phyloP scores from a whole-genome alignment of 1,284 basidiomycete species.

The Afroboletus lepidellus region DNA sequence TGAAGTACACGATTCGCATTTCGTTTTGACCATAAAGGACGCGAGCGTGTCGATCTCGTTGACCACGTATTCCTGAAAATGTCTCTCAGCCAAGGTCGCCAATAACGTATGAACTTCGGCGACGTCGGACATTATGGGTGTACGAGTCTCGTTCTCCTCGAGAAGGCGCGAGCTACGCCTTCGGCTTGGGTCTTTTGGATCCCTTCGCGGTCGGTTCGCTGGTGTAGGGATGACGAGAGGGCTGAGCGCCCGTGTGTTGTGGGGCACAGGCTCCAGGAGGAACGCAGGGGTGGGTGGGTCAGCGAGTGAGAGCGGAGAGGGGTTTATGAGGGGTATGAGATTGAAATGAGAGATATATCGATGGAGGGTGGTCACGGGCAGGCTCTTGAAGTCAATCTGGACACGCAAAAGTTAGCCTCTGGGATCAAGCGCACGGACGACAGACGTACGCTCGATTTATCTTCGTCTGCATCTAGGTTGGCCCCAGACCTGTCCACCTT shows the following conservation, averaged over 20 bases:
- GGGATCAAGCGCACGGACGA: background rate
- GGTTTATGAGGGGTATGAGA: constrained; percentile 64
- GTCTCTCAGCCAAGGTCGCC: constrained; percentile 64
- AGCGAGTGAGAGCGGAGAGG: constrained; percentile 60
- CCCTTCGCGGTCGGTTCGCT: constrained; percentile 67
- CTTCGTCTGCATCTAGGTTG: constrained; percentile 34
- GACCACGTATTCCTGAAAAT: constrained; percentile 64
- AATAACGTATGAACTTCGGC: constrained; percentile 63
- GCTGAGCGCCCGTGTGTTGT: constrained; percentile 47
- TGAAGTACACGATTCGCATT: constrained; percentile 39
- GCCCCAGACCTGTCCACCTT: constrained; percentile 25
- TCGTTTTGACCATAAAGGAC: constrained; percentile 73
- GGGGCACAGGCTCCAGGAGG: constrained; percentile 50
- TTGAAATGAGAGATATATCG: constrained; percentile 70
- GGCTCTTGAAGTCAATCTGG: constrained; percentile 69
- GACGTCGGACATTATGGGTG: constrained; percentile 66
- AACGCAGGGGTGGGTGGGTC: constrained; percentile 67
- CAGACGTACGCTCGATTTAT: constrained; percentile 39
- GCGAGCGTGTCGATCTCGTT: constrained; percentile 78
- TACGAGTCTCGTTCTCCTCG: constrained; percentile 57
- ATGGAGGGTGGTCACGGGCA: constrained; percentile 59
- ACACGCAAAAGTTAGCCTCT: constrained; percentile 14
- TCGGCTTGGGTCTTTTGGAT: constrained; percentile 53
- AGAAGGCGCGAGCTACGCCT: constrained; percentile 64
- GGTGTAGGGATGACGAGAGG: constrained; percentile 48